phyloP scores from a whole-genome alignment of 2,329 filamentous ascomycete genomes.

The Botrytis galanthina region DNA sequence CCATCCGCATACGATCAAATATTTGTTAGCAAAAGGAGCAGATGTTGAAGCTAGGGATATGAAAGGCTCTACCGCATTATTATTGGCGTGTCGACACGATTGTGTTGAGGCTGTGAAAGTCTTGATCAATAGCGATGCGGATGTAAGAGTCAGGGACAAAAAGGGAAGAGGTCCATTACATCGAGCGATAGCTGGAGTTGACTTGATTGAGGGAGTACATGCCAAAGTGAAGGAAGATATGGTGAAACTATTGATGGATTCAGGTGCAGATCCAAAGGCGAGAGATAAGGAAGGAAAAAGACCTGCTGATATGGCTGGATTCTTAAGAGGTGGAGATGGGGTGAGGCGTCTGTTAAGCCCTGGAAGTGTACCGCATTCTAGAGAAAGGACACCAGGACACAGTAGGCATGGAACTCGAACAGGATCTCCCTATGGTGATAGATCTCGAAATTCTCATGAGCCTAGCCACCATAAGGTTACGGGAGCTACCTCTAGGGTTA shows the following conservation, averaged over 20 bases:
- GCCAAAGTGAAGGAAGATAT: constrained; percentile 23
- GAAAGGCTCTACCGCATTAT: constrained; percentile 25
- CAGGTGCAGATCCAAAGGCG: constrained; percentile 24
- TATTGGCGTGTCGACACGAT: constrained; percentile 27
- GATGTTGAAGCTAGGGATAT: constrained; percentile 23
- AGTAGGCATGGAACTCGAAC: background rate
- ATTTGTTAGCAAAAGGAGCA: constrained; percentile 23
- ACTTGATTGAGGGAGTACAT: constrained; percentile 22
- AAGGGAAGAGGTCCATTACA: constrained; percentile 26
- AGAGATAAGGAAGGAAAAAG: constrained; percentile 26
- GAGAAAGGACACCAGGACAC: background rate
- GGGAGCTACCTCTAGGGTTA: too few relatives aligned
- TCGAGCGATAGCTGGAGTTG: constrained; percentile 26
- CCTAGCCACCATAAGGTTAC: background rate
- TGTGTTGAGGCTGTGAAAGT: constrained; percentile 22
- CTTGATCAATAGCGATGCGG: constrained; percentile 23
- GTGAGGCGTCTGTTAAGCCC: constrained; percentile 23
- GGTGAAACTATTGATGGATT: constrained; percentile 25
- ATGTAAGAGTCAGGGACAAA: constrained; percentile 24
- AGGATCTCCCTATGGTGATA: background rate
- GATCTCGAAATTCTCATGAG: constrained; percentile 1
- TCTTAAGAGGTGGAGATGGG: constrained; percentile 24
- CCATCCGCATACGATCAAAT: constrained; percentile 21
- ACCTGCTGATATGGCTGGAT: constrained; percentile 21
- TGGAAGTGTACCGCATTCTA: background rate